phyloP scores from a whole-genome alignment of 257 asterid species.

The Henckelia pumila region DNA sequence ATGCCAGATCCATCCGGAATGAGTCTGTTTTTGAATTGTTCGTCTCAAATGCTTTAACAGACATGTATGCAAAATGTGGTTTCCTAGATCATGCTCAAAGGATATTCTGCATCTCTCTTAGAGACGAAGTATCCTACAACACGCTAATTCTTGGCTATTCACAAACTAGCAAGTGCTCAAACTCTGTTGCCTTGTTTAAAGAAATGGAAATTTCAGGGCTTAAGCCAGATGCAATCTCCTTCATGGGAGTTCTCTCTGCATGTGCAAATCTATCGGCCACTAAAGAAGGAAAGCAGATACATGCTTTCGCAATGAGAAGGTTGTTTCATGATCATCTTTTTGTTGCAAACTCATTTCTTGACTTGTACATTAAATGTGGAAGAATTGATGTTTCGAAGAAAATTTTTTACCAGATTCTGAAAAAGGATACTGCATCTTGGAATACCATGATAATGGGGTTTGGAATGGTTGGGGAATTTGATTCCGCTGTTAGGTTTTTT shows the following conservation, averaged over 20 bases:
- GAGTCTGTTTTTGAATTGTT: conserved; percentile 46
- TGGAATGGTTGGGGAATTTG: conserved; percentile 64
- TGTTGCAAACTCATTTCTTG: conserved; percentile 67
- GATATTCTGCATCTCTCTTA: conserved; percentile 41
- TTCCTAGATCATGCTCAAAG: conserved; percentile 48
- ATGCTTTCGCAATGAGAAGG: conserved; percentile 55
- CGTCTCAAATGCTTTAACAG: conserved; percentile 70
- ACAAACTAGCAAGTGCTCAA: conserved; percentile 41
- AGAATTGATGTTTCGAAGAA: conserved; percentile 44
- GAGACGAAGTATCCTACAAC: conserved; percentile 68
- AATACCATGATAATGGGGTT: conserved; percentile 72
- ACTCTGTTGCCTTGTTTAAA: conserved; percentile 52
- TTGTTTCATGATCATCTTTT: conserved; percentile 49
- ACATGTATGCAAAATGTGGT: conserved; percentile 70
- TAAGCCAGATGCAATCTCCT: conserved; percentile 52
- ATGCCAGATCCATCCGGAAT: conserved; percentile 47
- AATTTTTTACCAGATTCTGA: conserved; percentile 46
- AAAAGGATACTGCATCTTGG: conserved; percentile 66
- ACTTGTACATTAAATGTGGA: conserved; percentile 66
- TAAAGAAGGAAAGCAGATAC: conserved; percentile 69
- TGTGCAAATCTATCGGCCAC: conserved; percentile 62
- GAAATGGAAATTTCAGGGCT: conserved; percentile 58
- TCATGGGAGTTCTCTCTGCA: conserved; percentile 68
- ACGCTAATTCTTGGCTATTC: conserved; percentile 61
- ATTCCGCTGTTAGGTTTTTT: conserved; percentile 53